Percentiles rank a stretch among this genome's conserved stretches.
phyloP scores from a whole-genome alignment of 495 filamentous ascomycete species.

The Sporormia fimetaria region DNA sequence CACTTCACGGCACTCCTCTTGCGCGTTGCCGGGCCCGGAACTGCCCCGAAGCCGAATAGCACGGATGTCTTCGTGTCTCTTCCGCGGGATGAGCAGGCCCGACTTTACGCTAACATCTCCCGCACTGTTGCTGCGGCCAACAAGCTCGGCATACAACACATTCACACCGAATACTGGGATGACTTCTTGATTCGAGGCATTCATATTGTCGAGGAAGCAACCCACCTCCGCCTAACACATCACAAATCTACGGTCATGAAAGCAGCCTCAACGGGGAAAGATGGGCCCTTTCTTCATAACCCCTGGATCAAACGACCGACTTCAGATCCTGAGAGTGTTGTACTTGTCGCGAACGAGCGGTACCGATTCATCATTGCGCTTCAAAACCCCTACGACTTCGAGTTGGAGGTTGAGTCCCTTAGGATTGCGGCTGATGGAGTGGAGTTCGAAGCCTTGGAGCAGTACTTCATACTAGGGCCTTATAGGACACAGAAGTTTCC shows the following conservation, averaged over 20 bases:
- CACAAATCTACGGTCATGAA: conserved; percentile 58
- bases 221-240: conserved; percentile 50
- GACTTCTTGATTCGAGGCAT: conserved; percentile 82
- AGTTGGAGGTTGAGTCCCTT: conserved; percentile 75
- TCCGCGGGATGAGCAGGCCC: conserved; percentile 70
- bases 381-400: conserved; percentile 90
- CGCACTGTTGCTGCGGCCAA: conserved; percentile 66
- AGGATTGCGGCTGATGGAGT: conserved; percentile 61
- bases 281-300: conserved; percentile 90
- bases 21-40: conserved; percentile 66
- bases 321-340: conserved; percentile 44
- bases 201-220: conserved; percentile 46
- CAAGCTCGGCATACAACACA: conserved; percentile 54
- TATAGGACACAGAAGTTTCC: conserved; percentile 69
- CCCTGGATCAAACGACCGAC: conserved; percentile 64
- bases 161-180: conserved; percentile 89
- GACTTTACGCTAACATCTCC: conserved; percentile 67
- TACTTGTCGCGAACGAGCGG: conserved; percentile 65
- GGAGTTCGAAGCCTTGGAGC: conserved; percentile 52
- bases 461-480: conserved; percentile 59
- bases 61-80: conserved; percentile 53
- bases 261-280: conserved; percentile 23
- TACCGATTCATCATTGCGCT: conserved; percentile 68
- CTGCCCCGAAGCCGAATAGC: conserved; percentile 53
- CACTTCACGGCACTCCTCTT: conserved; percentile 75